Base-by-base conservation (phyloP, 164 flowering plant species). In the Cinnamomum micranthum region DNA sequence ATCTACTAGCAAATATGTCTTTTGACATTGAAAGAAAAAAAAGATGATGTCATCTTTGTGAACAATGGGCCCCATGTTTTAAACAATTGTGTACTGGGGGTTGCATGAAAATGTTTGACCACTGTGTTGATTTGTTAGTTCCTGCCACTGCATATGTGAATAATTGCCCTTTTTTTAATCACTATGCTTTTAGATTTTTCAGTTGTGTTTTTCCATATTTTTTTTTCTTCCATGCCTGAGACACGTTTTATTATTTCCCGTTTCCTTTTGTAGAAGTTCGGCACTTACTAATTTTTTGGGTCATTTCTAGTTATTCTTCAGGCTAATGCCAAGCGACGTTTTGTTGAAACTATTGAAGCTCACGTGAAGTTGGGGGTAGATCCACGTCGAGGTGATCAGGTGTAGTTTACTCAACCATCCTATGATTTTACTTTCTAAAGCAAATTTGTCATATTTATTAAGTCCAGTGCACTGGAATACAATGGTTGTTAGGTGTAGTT, bases 261-360 rank as follows among this genome's bases (percentile, higher is more conserved):
- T 22, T 66, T 31, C 2, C 22, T 22, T 70, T 71, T 69, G 64
- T 19, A 19, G 70, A 68, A 67, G 17, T 63, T 50, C 68, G 70
- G 69, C 33, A 31, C 31, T 70, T 78, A 60, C 72, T 84, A 77
- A 73, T 78, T 73, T 66, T 24, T n/a, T 35, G 22, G 75, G 60
- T 80, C 73, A 65, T 79, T 82, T 82, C 79, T 78, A 78, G 81
- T 79, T 70, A 74, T 80, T 79, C 28, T 88, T 80, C 95, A 96
- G 99, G 94, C 94, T 68, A 85, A 80, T 89, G 91, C 94, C 69
- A 86, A 81, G 77, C 60, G 79, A 47, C 90, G 85, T 6, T 96
- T 93, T 70, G 86, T 81, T 75, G 97, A 96, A 82, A 94, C 97
- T 74, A 76, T 96, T 68, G 99, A 96, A 87, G 99, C 95, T 35